phyloP scores from a whole-genome alignment of 768 basidiomycete genomes.

The Amanita rimosa region DNA sequence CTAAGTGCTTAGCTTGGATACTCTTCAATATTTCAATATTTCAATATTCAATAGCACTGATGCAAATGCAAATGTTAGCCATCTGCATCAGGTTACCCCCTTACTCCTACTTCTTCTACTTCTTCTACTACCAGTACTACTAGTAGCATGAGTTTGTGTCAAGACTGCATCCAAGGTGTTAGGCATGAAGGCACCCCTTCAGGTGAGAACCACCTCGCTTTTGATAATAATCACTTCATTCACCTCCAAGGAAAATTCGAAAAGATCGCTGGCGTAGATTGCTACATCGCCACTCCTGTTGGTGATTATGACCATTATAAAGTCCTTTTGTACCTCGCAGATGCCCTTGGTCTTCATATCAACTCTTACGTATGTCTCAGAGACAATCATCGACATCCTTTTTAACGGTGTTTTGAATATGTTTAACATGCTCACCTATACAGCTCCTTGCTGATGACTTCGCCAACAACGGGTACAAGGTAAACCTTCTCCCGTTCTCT shows the following conservation, averaged over 20 bases:
- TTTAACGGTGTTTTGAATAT: neutral
- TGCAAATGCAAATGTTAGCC: no score
- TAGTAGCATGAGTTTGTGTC: neutral
- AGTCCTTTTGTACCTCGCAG: constrained; percentile 42
- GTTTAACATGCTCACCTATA: neutral
- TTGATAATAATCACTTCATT: no score
- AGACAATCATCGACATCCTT: no score
- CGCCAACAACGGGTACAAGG: constrained; percentile 32
- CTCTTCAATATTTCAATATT: no score
- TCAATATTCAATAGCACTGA: no score
- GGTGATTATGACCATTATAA: constrained; percentile 42
- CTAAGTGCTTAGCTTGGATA: no score
- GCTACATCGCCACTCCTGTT: constrained; percentile 44
- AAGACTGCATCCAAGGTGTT: constrained; percentile 3
- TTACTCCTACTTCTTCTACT: no score
- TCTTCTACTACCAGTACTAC: no score
- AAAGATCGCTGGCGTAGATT: constrained; percentile 32
- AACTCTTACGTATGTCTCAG: constrained; percentile 27
- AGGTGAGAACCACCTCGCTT: neutral
- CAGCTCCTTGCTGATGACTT: constrained; percentile 33
- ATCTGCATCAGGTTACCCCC: no score
- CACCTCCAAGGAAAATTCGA: constrained; percentile 31
- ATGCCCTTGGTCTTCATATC: constrained; percentile 39
- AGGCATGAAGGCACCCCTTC: constrained; percentile 4
- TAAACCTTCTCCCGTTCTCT: neutral